Conservation (phyloP, 108 stramenopile species). For the Aurantiochytrium sp. region DNA sequence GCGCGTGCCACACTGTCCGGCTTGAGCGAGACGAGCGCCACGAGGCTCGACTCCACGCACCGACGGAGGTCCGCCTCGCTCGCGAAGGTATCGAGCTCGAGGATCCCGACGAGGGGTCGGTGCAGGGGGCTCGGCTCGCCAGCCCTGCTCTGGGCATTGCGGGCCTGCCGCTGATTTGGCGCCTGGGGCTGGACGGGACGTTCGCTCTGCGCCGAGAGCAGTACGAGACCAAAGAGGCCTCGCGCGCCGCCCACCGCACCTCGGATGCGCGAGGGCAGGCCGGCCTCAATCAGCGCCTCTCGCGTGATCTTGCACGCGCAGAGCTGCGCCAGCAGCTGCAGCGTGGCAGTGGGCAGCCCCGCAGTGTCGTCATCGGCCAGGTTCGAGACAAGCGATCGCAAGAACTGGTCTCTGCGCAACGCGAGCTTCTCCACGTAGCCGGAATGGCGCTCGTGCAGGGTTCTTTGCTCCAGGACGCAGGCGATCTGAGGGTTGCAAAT, state of each 20-base stretch:
- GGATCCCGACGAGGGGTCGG: background rate
- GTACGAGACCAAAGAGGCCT: background rate
- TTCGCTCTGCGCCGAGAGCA: background rate
- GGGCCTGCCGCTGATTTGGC: no score
- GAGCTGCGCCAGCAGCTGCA: background rate
- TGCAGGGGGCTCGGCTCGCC: no score
- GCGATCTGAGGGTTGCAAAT: background rate
- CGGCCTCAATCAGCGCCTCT: background rate
- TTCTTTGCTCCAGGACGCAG: background rate
- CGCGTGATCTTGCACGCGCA: background rate
- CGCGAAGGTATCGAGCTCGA: background rate
- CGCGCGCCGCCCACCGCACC: background rate
- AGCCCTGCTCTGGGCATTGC: no score
- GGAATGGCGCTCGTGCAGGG: background rate
- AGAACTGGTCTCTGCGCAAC: background rate
- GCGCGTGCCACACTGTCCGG: background rate
- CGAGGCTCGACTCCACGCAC: background rate
- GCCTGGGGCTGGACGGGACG: background rate
- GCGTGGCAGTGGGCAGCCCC: background rate
- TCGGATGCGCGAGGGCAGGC: background rate
- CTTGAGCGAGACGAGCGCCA: background rate
- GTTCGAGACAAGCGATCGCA: background rate
- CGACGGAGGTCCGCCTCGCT: background rate
- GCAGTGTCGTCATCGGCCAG: background rate
- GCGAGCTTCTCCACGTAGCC: background rate